Percentiles rank a stretch among this genome's conserved stretches.
These are phyloP conservation scores for Cryomyces minteri DNA, from an alignment of 495 filamentous ascomycete genomes.

Conservation along the genomic window DNA sequence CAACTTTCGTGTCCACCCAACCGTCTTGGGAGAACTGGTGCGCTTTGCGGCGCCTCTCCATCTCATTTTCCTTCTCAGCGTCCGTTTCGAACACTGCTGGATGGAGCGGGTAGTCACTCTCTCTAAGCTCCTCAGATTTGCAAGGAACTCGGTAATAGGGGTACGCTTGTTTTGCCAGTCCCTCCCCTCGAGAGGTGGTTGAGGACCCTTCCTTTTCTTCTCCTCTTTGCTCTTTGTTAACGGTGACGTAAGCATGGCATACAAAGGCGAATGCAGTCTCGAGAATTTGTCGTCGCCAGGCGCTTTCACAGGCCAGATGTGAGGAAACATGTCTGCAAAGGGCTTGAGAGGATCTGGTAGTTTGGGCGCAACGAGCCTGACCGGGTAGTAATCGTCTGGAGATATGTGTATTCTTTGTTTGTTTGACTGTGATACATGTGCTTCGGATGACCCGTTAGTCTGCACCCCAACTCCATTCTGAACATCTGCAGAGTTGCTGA, in stretches of 20 bases:
- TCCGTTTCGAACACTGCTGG: slow-evolving; percentile 38
- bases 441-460: neutral
- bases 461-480: neutral
- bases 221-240: slow-evolving; percentile 31
- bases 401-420: slow-evolving; percentile 2
- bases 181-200: slow-evolving; percentile 36
- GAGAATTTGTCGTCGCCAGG: slow-evolving; percentile 66
- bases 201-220: slow-evolving; percentile 29
- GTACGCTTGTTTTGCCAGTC: slow-evolving; percentile 51
- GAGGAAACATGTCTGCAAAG: slow-evolving; percentile 65
- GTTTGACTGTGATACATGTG: neutral
- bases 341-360: slow-evolving; percentile 46
- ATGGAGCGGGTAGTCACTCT: slow-evolving; percentile 67
- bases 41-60: slow-evolving; percentile 25
- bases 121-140: slow-evolving; percentile 50
- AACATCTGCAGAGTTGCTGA: neutral
- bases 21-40: slow-evolving; percentile 38
- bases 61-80: slow-evolving; percentile 25
- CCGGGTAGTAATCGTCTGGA: slow-evolving; percentile 54
- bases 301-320: slow-evolving; percentile 76
- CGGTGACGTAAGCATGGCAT: slow-evolving; percentile 55
- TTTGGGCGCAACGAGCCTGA: slow-evolving; percentile 34
- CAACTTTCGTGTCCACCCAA: slow-evolving; percentile 68
- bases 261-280: slow-evolving; percentile 67
- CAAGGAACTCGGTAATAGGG: slow-evolving; percentile 57